Evolutionary conservation across 345 rosid genomes (phyloP).

Genomic region (Sonneratia alba): DNA sequence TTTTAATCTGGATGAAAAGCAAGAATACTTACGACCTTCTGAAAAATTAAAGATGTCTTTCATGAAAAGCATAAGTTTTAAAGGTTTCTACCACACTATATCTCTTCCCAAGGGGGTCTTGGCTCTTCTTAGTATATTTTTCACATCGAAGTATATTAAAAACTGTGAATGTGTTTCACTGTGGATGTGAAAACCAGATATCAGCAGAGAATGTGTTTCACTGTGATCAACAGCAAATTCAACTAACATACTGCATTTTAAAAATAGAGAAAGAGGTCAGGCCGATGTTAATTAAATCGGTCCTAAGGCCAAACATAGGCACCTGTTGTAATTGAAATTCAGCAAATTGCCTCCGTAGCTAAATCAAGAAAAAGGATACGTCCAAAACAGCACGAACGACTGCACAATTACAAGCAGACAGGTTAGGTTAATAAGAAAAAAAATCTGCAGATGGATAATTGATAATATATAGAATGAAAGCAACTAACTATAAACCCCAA

Average conservation of each 20-base stretch:
- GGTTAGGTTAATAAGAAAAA: not conserved
- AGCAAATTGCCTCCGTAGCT: not conserved
- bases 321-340: not conserved
- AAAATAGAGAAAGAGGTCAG: not conserved
- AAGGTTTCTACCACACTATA: not conserved
- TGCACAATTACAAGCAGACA: slow-evolving; percentile 26
- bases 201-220: not conserved
- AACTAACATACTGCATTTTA: not conserved
- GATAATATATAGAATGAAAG: not conserved
- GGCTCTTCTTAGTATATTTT: not conserved
- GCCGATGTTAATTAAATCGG: not conserved
- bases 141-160: not conserved
- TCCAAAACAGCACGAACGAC: slow-evolving; percentile 99
- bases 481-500: not conserved
- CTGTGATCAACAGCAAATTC: not conserved
- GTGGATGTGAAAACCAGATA: not conserved
- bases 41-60: not conserved
- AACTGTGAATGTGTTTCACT: not conserved
- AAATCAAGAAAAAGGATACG: slow-evolving; percentile 61
- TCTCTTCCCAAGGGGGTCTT: not conserved
- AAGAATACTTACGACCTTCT: not conserved
- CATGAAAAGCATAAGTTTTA: not conserved
- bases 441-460: not conserved
- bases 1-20: not conserved
- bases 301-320: not conserved